A percentile compares a stretch with the other conserved stretches of the same genome.
phyloP scores from a whole-genome alignment of 345 rosid genomes.

The Atalantia buxifolia region DNA sequence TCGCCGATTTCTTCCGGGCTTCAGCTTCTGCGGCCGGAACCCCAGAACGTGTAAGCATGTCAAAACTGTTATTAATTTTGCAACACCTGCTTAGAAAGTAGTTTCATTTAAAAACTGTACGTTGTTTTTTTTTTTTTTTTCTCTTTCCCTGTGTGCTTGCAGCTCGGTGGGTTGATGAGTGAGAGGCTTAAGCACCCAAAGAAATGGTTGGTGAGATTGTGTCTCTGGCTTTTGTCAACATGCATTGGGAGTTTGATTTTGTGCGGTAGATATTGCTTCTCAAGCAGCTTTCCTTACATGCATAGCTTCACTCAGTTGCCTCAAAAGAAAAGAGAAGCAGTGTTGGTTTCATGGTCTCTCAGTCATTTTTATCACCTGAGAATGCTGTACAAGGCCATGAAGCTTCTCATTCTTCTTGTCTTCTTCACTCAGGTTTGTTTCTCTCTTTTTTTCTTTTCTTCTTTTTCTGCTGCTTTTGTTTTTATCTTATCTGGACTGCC shows the following conservation, averaged over 20 bases:
- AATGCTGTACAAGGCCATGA: conserved; percentile 54
- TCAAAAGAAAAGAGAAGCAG: conserved; percentile 38
- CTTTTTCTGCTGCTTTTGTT: too few relatives aligned
- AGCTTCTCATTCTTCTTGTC: conserved; percentile 51
- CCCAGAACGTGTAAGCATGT: conserved; percentile 52
- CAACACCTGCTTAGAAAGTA: neutral
- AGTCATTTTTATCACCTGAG: conserved; percentile 44
- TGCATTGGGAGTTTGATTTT: conserved; percentile 61
- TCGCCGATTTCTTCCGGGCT: conserved; percentile 37
- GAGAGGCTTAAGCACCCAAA: conserved; percentile 70
- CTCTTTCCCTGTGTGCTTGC: neutral
- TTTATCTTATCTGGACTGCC: too few relatives aligned
- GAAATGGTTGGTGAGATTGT: conserved; percentile 51
- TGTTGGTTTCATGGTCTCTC: conserved; percentile 52
- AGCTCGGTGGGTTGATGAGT: conserved; percentile 59
- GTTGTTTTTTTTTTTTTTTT: neutral
- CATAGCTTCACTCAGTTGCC: conserved; percentile 46
- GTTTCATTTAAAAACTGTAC: too few relatives aligned
- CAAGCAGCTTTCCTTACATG: conserved; percentile 49
- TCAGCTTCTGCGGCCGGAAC: conserved; percentile 77
- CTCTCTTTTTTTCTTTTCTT: too few relatives aligned
- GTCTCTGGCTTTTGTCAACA: conserved; percentile 64
- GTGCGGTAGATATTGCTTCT: conserved; percentile 58
- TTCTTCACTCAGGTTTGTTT: conserved; percentile 69
- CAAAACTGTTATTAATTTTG: neutral